Percentiles rank a stretch among this genome's conserved stretches.
Evolutionary conservation across 163 green algal species (phyloP).

Genomic region (Prototheca cutis): DNA sequence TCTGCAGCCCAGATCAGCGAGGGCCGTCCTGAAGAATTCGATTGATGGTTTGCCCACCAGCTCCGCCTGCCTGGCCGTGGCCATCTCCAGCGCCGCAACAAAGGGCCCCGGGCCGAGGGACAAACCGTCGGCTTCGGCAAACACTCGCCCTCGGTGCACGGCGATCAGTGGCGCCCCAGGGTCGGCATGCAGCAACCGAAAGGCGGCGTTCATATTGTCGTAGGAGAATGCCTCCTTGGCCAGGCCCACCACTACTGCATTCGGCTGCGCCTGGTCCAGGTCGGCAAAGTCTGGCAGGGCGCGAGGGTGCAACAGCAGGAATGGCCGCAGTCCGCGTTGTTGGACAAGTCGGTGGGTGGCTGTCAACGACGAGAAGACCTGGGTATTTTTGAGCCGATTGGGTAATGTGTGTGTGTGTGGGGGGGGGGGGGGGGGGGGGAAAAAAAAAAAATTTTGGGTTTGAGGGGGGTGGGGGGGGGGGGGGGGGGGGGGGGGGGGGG

Average conservation of each 20-base stretch:
- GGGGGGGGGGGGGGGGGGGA: too few relatives aligned
- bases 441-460: neutral
- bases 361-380: slow-evolving; percentile 16
- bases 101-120: slow-evolving; percentile 38
- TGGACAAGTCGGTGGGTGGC: slow-evolving; percentile 8
- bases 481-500: too few relatives aligned
- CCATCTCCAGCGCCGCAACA: slow-evolving; percentile 34
- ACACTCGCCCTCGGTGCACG: slow-evolving; percentile 20
- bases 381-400: too few relatives aligned
- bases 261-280: slow-evolving; percentile 14
- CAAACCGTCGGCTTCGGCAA: slow-evolving; percentile 28
- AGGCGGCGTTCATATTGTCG: slow-evolving; percentile 1
- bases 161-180: slow-evolving; percentile 9
- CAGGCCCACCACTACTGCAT: slow-evolving; percentile 29
- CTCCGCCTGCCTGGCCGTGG: slow-evolving; percentile 16
- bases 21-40: slow-evolving; percentile 28
- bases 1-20: slow-evolving; percentile 13
- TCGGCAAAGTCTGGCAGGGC: slow-evolving; percentile 26
- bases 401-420: too few relatives aligned
- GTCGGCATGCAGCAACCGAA: neutral
- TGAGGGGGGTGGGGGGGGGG: too few relatives aligned
- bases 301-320: slow-evolving; percentile 22
- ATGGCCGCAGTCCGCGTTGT: slow-evolving; percentile 10
- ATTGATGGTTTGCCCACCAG: slow-evolving; percentile 38
- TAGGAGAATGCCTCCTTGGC: slow-evolving; percentile 22